phyloP scores from a whole-genome alignment of 805 yeast genomes.

The Starmerella roubikii region DNA sequence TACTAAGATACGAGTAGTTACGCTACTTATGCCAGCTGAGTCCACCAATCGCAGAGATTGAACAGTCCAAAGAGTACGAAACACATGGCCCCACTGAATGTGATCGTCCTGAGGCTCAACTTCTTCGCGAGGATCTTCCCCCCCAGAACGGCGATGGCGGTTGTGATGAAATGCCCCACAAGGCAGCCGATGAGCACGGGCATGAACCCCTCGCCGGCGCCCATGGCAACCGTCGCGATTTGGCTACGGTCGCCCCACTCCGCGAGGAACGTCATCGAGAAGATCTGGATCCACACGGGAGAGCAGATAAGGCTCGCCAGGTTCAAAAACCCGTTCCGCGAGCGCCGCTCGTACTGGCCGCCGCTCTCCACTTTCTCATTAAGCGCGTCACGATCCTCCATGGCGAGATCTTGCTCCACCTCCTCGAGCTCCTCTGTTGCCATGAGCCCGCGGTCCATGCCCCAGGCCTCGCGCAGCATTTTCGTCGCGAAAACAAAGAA shows the following conservation, averaged over 20 bases:
- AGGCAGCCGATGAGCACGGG: slow-evolving; percentile 78
- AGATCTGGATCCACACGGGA: slow-evolving; percentile 88
- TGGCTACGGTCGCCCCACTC: slow-evolving; percentile 99
- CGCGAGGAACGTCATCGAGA: slow-evolving; percentile 89
- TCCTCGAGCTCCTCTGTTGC: slow-evolving; percentile 96
- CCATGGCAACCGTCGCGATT: slow-evolving; percentile 96
- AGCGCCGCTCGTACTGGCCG: slow-evolving; percentile 27
- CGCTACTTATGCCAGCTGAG: too few species aligned
- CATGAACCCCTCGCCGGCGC: slow-evolving; percentile 91
- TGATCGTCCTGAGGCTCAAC: slow-evolving; percentile 82
- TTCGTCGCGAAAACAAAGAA: slow-evolving; percentile 41
- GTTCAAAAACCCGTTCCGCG: slow-evolving; percentile 32
- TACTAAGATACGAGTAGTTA: too few species aligned
- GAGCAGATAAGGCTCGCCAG: slow-evolving; percentile 55
- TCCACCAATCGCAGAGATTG: slow-evolving; percentile 47
- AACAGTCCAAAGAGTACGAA: slow-evolving; percentile 70
- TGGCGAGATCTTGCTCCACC: slow-evolving; percentile 84
- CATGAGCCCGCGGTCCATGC: slow-evolving; percentile 49
- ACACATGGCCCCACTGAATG: slow-evolving; percentile 80
- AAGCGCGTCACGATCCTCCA: slow-evolving; percentile 39
- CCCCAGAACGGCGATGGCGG: slow-evolving; percentile 82
- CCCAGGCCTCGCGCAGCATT: slow-evolving; percentile 65
- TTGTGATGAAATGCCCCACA: slow-evolving; percentile 77
- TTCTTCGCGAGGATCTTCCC: slow-evolving; percentile 82
- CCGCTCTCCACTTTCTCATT: slow-evolving; percentile 27